phyloP scores from a whole-genome alignment of 345 rosid genomes.

The Hibiscus mutabilis region DNA sequence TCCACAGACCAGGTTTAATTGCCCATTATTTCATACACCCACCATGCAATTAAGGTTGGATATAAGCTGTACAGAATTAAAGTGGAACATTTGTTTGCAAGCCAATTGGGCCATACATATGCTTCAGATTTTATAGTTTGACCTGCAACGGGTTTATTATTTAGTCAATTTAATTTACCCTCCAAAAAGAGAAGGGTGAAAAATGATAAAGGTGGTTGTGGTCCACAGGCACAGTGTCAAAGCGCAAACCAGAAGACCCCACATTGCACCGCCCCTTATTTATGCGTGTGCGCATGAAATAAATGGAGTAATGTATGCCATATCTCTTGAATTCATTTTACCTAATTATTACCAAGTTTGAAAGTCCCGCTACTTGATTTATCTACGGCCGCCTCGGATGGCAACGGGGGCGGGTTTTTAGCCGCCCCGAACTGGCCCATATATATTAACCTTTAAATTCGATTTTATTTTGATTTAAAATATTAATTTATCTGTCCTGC shows the following conservation, averaged over 20 bases:
- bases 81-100: not conserved
- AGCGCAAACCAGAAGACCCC: slow-evolving; percentile 1
- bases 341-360: slow-evolving; percentile 1
- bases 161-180: not conserved
- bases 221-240: not conserved
- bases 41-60: slow-evolving; percentile 5
- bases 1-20: not conserved
- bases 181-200: not conserved
- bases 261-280: not conserved
- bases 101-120: slow-evolving; percentile 2
- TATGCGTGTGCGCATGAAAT: not conserved
- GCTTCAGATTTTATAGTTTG: not conserved
- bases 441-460: too few relatives aligned
- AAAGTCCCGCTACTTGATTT: too few relatives aligned
- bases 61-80: not conserved
- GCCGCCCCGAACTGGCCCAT: too few relatives aligned
- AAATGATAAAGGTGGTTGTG: not conserved
- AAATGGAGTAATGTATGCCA: not conserved
- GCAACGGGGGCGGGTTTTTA: too few relatives aligned
- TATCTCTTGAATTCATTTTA: not conserved
- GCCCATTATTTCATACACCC: slow-evolving; percentile 1
- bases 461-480: too few relatives aligned
- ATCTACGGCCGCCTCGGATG: too few relatives aligned
- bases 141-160: not conserved
- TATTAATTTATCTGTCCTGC: too few relatives aligned